phyloP scores from a whole-genome alignment of 495 filamentous ascomycete species.

The Hamigera avellanea region DNA sequence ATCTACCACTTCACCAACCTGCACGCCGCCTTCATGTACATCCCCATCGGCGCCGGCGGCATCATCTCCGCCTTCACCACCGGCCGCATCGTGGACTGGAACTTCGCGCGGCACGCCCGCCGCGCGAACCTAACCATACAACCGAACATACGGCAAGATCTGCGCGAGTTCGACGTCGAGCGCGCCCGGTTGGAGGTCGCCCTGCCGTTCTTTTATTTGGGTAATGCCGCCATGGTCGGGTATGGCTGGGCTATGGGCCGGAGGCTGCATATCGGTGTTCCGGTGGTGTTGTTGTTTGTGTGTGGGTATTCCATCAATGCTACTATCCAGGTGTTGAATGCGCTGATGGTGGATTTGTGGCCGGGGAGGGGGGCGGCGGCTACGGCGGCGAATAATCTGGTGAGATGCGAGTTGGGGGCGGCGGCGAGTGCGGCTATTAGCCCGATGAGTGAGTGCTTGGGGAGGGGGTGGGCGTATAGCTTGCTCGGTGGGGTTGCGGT shows the following conservation, averaged over 20 bases:
- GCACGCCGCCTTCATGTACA: constrained; percentile 31
- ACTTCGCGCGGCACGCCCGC: constrained; percentile 28
- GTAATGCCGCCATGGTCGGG: constrained; percentile 17
- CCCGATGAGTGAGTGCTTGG: constrained; percentile 48
- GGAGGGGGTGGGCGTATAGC: constrained; percentile 52
- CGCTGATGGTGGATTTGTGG: constrained; percentile 52
- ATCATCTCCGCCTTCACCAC: neutral
- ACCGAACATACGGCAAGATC: constrained; percentile 26
- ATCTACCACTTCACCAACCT: constrained; percentile 38
- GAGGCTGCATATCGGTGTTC: constrained; percentile 19
- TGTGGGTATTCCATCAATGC: constrained; percentile 21
- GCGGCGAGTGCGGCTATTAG: constrained; percentile 43
- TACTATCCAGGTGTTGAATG: constrained; percentile 22
- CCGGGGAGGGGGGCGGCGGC: constrained; percentile 43
- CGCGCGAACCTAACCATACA: constrained; percentile 20
- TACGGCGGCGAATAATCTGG: constrained; percentile 55
- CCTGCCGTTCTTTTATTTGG: constrained; percentile 21
- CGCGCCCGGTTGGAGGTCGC: constrained; percentile 24
- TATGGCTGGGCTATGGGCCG: constrained; percentile 40
- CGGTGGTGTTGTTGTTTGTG: constrained; percentile 22
- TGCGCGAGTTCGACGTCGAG: constrained; percentile 34
- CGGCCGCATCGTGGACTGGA: constrained; percentile 27
- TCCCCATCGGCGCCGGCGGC: constrained; percentile 32
- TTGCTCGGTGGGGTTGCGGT: constrained; percentile 33
- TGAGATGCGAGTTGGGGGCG: constrained; percentile 52